A percentile compares a stretch with the other conserved stretches of the same genome.
Conservation (phyloP, 345 rosid genomes). For the Acer yangbiense region DNA sequence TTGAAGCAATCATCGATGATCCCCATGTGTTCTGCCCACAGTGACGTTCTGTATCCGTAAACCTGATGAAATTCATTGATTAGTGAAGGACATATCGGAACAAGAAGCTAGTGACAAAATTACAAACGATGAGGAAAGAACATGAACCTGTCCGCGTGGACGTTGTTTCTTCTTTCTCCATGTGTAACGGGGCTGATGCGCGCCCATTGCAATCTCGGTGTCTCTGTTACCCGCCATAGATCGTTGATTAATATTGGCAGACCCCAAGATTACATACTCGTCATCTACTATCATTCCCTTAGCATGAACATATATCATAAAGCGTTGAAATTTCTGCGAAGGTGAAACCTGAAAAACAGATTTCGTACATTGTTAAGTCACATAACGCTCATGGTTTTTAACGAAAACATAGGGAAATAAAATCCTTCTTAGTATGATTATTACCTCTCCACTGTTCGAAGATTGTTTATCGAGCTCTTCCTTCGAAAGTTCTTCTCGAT, state of each 20-base stretch:
- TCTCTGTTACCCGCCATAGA: slow-evolving; percentile 85
- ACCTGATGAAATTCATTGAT: slow-evolving; percentile 40
- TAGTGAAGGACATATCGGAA: neutral
- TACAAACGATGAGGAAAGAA: too few species aligned
- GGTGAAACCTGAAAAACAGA: slow-evolving; percentile 50
- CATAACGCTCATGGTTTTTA: neutral
- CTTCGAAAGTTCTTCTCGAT: slow-evolving; percentile 54
- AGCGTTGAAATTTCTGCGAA: slow-evolving; percentile 58
- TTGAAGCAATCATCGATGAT: slow-evolving; percentile 44
- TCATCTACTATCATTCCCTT: slow-evolving; percentile 91
- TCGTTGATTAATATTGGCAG: slow-evolving; percentile 85
- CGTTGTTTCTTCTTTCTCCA: slow-evolving; percentile 55
- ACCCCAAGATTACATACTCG: slow-evolving; percentile 78
- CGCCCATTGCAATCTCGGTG: slow-evolving; percentile 91
- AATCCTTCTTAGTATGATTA: slow-evolving; percentile 17
- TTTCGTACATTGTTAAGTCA: neutral
- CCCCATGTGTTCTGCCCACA: slow-evolving; percentile 92
- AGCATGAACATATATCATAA: slow-evolving; percentile 85
- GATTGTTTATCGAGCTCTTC: slow-evolving; percentile 17
- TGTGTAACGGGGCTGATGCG: slow-evolving; percentile 69
- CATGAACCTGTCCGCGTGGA: slow-evolving; percentile 67
- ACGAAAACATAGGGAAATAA: neutral
- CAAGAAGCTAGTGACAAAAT: neutral
- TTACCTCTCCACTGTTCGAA: slow-evolving; percentile 36
- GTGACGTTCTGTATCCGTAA: slow-evolving; percentile 79